A percentile compares a stretch with the other conserved stretches of the same genome.
Conservation (phyloP, 2,329 filamentous ascomycete genomes). For the Trichoderma koningii region DNA sequence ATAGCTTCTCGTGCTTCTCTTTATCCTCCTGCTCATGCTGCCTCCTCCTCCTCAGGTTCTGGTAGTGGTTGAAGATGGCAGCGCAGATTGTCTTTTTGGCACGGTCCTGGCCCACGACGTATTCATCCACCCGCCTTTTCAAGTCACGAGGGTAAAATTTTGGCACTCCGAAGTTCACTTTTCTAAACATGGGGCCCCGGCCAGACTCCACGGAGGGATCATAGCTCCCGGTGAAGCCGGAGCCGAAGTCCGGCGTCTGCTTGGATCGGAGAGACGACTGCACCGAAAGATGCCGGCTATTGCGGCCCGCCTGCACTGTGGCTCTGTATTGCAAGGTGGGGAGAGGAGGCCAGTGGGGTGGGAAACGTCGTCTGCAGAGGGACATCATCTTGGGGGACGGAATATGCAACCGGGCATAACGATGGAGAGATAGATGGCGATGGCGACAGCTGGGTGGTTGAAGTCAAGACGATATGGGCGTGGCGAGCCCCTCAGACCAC, state of each 20-base stretch:
- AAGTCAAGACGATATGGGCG: neutral
- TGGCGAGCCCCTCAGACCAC: conserved; percentile 12
- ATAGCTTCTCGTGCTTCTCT: conserved; percentile 61
- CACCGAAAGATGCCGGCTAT: conserved; percentile 34
- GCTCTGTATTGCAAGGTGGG: neutral
- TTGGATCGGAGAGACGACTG: conserved; percentile 37
- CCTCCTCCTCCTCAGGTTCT: conserved; percentile 76
- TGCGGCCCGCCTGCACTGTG: neutral
- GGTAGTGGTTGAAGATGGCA: conserved; percentile 96
- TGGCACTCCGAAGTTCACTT: conserved; percentile 59
- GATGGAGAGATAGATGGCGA: neutral
- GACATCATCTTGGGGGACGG: conserved; percentile 5
- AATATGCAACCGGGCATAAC: neutral
- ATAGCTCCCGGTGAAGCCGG: conserved; percentile 61
- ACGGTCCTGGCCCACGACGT: conserved; percentile 92
- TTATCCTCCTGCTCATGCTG: conserved; percentile 72
- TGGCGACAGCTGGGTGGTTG: neutral
- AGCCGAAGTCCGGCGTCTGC: conserved; percentile 54
- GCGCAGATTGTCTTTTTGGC: conserved; percentile 93
- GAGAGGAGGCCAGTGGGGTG: conserved; percentile 1
- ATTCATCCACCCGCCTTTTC: conserved; percentile 91
- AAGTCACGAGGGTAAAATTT: conserved; percentile 68
- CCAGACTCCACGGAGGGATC: conserved; percentile 56
- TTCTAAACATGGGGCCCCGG: conserved; percentile 62
- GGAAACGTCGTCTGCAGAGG: conserved; percentile 2